Evolutionary conservation across 176 grass and related monocot species (phyloP), one percentile per base, ranked within the genome.

Genomic region (Rhynchospora pubera): DNA sequence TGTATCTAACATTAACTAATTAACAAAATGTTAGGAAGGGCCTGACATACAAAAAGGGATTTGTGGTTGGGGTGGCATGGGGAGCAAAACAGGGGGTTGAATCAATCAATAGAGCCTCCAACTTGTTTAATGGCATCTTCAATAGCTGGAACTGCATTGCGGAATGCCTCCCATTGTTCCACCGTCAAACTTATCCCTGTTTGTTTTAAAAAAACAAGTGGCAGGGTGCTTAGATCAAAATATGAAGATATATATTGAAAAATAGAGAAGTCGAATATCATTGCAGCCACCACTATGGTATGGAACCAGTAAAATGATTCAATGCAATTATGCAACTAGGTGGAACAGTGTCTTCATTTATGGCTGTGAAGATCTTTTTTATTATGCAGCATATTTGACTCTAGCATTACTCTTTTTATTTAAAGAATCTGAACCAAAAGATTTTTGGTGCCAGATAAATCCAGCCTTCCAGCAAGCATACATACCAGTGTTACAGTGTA

Each of bases 151-250:
- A 90, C 82, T 39, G 85, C 79, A 51, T 94, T 82, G 13, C 74
- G 68, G 62, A 98, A 94, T 44, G 85, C 87, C 86, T 91, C 90
- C 96, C 92, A 98, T 85, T 98, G 96, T 72, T 98, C 90, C 0
- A 88, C 82, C 2, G 92, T 89, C 89, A 98, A 80, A 84, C 90
- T 93, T 84, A 98, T 87, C 16, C 95, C 89, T 94, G 81, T 63
- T 65, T 51, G 22, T 64, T 65, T 23, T 7, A 75, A 75, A 75
- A 52, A 52, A 6, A 28, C 19, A 75, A 53, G 47, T 13, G 11
- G 21, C 21, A 28, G 46, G 24, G 1, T 8, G 1, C 21, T 53
- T 28, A 75, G 47, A 28, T 24, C 4, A 75, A 26, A 74, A 9
- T 74, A 52, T 24, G 10, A 26, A 50, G 10, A 51, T 51, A 4